A percentile compares a stretch with the other conserved stretches of the same genome.
Evolutionary conservation across 306 rosid species (phyloP).

Genomic region (Lagenaria siceraria): DNA sequence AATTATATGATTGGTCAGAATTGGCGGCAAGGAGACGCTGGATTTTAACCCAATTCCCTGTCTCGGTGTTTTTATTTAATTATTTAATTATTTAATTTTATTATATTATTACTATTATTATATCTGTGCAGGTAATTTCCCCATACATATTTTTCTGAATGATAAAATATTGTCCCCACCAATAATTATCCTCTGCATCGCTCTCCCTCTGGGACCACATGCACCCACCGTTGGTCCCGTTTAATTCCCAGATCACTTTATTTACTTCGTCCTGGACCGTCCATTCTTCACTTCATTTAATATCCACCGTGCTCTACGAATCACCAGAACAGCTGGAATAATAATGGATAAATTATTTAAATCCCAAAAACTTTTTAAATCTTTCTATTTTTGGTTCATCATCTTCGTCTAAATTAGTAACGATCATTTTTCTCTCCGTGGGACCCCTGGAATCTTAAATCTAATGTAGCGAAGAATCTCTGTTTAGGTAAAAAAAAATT

Average conservation of each 20-base stretch:
- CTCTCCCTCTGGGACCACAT: background rate
- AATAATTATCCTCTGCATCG: background rate
- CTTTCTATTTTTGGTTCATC: background rate
- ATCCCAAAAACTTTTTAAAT: background rate
- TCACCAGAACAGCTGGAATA: background rate
- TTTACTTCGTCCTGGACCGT: background rate
- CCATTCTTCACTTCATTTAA: background rate
- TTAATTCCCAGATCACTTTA: background rate
- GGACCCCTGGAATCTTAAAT: too few relatives aligned
- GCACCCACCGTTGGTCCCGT: background rate
- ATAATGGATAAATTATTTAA: background rate
- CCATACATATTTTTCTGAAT: background rate
- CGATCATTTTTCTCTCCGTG: too few relatives aligned
- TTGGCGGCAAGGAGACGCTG: too few relatives aligned
- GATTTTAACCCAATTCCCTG: too few relatives aligned
- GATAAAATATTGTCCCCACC: background rate
- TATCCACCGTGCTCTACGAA: background rate
- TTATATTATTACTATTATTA: too few relatives aligned
- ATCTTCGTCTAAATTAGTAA: too few relatives aligned
- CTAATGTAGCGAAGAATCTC: too few relatives aligned
- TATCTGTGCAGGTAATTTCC: background rate
- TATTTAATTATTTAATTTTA: too few relatives aligned
- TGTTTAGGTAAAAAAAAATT: too few relatives aligned
- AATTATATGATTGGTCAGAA: too few relatives aligned
- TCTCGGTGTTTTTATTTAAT: too few relatives aligned